Percentiles rank a stretch among this genome's conserved stretches.
Conservation (phyloP, 225 moss, liverwort and hornwort species). For the Pseudoscleropodium purum region DNA sequence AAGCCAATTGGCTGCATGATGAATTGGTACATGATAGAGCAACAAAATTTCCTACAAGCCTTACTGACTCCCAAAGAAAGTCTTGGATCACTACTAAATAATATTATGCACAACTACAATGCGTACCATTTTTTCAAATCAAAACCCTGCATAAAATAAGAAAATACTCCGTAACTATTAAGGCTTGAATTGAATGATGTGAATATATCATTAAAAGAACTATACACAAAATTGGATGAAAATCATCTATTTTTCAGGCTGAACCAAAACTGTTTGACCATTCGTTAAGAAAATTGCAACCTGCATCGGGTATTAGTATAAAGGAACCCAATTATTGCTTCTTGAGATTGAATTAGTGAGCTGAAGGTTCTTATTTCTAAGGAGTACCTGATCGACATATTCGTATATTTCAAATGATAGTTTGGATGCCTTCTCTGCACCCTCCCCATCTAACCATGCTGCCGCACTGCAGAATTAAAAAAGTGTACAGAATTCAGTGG, state of each 20-base stretch:
- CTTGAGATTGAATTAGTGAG: neutral
- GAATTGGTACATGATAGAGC: neutral
- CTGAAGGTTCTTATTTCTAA: neutral
- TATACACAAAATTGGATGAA: neutral
- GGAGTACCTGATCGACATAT: conserved; percentile 64
- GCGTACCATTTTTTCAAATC: neutral
- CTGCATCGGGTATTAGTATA: neutral
- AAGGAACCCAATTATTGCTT: neutral
- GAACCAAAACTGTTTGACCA: neutral
- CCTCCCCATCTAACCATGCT: conserved; percentile 69
- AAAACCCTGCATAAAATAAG: neutral
- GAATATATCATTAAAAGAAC: neutral
- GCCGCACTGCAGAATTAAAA: conserved; percentile 49
- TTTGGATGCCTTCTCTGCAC: conserved; percentile 51
- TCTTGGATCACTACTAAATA: neutral
- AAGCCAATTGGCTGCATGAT: neutral
- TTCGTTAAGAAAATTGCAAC: neutral
- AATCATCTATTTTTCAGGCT: neutral
- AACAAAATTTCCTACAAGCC: neutral
- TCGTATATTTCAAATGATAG: conserved; percentile 72
- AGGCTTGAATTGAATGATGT: neutral
- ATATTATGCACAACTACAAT: neutral
- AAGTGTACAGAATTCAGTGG: neutral
- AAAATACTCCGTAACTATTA: neutral
- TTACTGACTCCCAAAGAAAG: neutral